A percentile compares a stretch with the other conserved stretches of the same genome.
phyloP scores from a whole-genome alignment of 805 yeast genomes.

The Kregervanrija delftensis region DNA sequence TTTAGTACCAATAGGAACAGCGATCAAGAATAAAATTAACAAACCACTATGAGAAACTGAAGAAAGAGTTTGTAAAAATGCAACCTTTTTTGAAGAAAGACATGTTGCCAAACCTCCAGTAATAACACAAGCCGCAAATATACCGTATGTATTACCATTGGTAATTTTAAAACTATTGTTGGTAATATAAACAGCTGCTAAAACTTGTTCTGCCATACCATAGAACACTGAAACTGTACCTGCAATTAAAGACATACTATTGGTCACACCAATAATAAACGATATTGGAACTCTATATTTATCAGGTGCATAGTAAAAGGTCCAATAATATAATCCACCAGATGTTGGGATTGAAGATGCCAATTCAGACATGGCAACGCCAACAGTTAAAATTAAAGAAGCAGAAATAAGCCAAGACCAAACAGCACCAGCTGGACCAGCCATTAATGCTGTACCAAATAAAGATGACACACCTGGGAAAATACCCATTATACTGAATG shows the following conservation, averaged over 20 bases:
- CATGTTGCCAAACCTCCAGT: constrained; percentile 45
- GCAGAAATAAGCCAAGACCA: constrained; percentile 61
- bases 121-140: constrained; percentile 52
- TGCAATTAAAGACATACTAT: constrained; percentile 55
- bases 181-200: constrained; percentile 47
- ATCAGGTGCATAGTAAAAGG: constrained; percentile 58
- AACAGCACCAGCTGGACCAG: constrained; percentile 56
- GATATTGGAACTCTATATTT: constrained; percentile 42
- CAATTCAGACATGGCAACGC: constrained; percentile 54
- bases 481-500: constrained; percentile 55
- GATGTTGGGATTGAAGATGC: constrained; percentile 66
- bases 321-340: constrained; percentile 67
- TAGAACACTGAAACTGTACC: constrained; percentile 61
- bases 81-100: constrained; percentile 46
- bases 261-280: constrained; percentile 57
- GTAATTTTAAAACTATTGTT: constrained; percentile 41
- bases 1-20: constrained; percentile 54
- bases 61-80: constrained; percentile 52
- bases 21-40: constrained; percentile 48
- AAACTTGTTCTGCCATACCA: constrained; percentile 51
- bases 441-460: constrained; percentile 44
- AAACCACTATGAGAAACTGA: constrained; percentile 45
- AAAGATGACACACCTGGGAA: constrained; percentile 57
- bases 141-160: constrained; percentile 48
- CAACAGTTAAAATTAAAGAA: constrained; percentile 45